Base-by-base conservation (phyloP, 2,329 filamentous ascomycete genomes). In the Parascedosporium putredinis region DNA sequence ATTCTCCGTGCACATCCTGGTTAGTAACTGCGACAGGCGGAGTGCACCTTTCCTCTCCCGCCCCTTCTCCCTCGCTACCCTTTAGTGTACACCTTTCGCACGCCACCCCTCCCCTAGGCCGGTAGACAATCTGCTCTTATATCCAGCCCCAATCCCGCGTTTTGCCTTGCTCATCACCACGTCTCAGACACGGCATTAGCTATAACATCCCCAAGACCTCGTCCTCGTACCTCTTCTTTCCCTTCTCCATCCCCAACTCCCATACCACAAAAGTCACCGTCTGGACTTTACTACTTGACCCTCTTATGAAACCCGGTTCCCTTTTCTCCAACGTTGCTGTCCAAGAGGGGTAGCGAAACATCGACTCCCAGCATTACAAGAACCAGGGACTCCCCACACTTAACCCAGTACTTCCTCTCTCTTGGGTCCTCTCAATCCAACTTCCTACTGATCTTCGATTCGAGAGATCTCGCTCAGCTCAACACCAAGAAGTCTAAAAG, bases 301-400 rank as follows among this genome's bases (percentile, higher is more conserved):
- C 34, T 20, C 9, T 25, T 27, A 18, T 2, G 36, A 43, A 49
- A 43, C 47, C 47, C 47, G 47, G 47, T 49, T 49, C 34, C 47
- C n/a, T 42, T 42, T 46, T 12, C 44, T 46, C 44, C 34, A 29
- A 25, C 34, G 34, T 43, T 22, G 38, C 20, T 20, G 7, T 20
- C 14, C 8, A 22, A 20, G 23, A 42, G 47, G 34, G 47, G 47
- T 31, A 42, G 38, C 18, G 31, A 42, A 20, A 18, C 23, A 20
- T n/a, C 47, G 20, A 22, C 47, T 16, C 8, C n/a, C n/a, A 27
- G n/a, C 24, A 27, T 49, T 49, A 49, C 47, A 49, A 49, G 47
- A 40, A 49, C 47, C 36, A 27, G 47, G 47, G 16, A 24, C 23
- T 49, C 47, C 47, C 47, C 47, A 49, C 47, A 49, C 47, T 42